Evolutionary conservation across 2,329 filamentous ascomycete species (phyloP).

Genomic region (Neobulgaria alba): DNA sequence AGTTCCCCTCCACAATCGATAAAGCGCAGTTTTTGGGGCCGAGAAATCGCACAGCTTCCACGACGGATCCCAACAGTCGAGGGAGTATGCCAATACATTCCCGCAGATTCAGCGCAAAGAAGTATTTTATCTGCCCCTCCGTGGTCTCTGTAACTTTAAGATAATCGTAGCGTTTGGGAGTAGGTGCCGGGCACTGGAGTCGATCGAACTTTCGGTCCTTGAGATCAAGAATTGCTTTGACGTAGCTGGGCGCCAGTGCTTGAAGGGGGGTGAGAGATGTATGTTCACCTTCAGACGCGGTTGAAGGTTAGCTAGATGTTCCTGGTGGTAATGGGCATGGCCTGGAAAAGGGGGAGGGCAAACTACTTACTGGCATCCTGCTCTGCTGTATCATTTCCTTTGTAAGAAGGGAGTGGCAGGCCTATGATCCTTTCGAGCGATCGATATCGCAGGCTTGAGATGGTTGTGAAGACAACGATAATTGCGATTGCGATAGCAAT

Average conservation of each 20-base stretch:
- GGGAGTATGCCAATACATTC: conserved; percentile 38
- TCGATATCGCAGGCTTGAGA: too few relatives aligned
- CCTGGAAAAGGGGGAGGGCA: too few relatives aligned
- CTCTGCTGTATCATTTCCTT: too few relatives aligned
- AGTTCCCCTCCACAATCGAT: conserved; percentile 48
- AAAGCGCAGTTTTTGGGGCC: conserved; percentile 42
- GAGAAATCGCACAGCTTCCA: conserved; percentile 41
- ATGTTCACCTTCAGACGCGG: too few relatives aligned
- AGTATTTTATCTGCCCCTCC: conserved; percentile 29
- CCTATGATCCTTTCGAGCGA: too few relatives aligned
- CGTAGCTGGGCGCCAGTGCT: neutral
- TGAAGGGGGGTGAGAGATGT: neutral
- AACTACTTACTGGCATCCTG: too few relatives aligned
- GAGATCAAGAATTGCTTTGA: conserved; percentile 12
- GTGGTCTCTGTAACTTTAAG: conserved; percentile 2
- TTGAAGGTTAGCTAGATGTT: too few relatives aligned
- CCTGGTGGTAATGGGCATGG: too few relatives aligned
- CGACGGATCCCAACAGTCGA: conserved; percentile 41
- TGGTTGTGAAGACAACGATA: too few relatives aligned
- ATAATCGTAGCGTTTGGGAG: conserved; percentile 9
- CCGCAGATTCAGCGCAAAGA: conserved; percentile 45
- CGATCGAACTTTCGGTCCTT: conserved; percentile 7
- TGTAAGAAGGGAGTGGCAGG: too few relatives aligned
- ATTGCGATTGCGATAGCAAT: too few relatives aligned
- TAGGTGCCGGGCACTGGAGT: conserved; percentile 6